phyloP scores from a whole-genome alignment of 805 yeast genomes.

The Pichia manshurica region DNA sequence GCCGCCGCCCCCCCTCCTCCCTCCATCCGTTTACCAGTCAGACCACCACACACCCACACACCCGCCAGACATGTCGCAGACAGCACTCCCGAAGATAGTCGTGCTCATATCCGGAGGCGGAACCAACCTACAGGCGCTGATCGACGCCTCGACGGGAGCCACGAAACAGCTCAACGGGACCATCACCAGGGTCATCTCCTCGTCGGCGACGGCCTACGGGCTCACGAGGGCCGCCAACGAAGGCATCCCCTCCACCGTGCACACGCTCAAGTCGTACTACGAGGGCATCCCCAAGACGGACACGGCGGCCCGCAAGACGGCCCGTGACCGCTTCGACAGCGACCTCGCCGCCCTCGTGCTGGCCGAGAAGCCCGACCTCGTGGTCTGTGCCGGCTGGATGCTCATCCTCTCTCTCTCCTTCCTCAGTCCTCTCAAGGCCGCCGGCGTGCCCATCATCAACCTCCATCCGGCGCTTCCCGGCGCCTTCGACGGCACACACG shows the following conservation, averaged over 20 bases:
- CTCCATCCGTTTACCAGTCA: too few relatives aligned
- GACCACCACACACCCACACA: too few relatives aligned
- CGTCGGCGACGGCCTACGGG: slow-evolving; percentile 83
- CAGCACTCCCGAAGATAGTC: slow-evolving; percentile 36
- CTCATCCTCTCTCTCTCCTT: slow-evolving; percentile 78
- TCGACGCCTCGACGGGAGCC: slow-evolving; percentile 55
- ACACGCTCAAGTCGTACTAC: slow-evolving; percentile 67
- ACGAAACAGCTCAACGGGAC: slow-evolving; percentile 32
- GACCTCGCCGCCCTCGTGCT: slow-evolving; percentile 72
- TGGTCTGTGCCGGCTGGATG: slow-evolving; percentile 99
- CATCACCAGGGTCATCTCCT: slow-evolving; percentile 78
- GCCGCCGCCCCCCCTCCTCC: too few relatives aligned
- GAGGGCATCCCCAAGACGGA: slow-evolving; percentile 69
- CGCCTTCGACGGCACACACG: slow-evolving; percentile 94
- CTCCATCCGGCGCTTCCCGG: slow-evolving; percentile 97
- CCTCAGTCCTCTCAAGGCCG: slow-evolving; percentile 55
- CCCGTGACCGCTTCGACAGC: slow-evolving; percentile 66
- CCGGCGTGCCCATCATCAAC: slow-evolving; percentile 74
- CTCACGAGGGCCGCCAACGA: slow-evolving; percentile 69
- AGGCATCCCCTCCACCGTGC: slow-evolving; percentile 64
- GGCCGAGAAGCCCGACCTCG: slow-evolving; percentile 63
- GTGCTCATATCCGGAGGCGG: slow-evolving; percentile 95
- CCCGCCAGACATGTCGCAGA: too few relatives aligned
- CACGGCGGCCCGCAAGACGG: slow-evolving; percentile 47
- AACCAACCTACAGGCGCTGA: slow-evolving; percentile 90